Percentiles rank a stretch among this genome's conserved stretches.
phyloP scores from a whole-genome alignment of 140 eudicot species.

The Flaveria floridana region DNA sequence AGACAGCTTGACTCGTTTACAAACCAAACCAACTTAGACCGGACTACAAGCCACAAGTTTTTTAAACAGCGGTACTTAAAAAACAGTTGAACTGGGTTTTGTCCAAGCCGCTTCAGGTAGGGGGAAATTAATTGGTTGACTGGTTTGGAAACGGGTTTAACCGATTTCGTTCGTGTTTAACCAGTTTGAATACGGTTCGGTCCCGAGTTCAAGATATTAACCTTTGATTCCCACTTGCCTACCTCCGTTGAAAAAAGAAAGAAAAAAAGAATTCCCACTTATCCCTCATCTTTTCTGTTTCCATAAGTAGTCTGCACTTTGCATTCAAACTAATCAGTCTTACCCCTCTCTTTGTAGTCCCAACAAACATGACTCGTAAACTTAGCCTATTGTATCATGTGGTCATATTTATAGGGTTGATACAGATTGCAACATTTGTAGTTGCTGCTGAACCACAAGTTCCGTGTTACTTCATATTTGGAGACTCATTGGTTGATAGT shows the following conservation, averaged over 20 bases:
- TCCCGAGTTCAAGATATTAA: background rate
- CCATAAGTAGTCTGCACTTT: background rate
- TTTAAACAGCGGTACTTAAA: no score
- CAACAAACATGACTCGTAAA: conserved; percentile 11
- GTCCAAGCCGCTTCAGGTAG: no score
- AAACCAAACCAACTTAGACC: no score
- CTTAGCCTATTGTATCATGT: background rate
- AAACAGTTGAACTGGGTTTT: no score
- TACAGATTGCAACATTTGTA: background rate
- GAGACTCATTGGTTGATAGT: conserved; percentile 53
- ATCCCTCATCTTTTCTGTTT: background rate
- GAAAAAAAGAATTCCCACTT: background rate
- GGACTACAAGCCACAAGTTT: no score
- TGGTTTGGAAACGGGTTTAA: no score
- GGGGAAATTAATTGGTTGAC: no score
- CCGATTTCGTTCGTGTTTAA: no score
- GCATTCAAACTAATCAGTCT: background rate
- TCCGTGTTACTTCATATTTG: conserved; percentile 55
- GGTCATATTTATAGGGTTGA: background rate
- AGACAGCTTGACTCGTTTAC: no score
- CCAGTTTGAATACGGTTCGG: no score
- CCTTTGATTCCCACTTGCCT: conserved; percentile 2
- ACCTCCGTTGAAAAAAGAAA: conserved; percentile 16
- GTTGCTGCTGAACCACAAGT: conserved; percentile 29
- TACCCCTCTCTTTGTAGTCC: background rate